Evolutionary conservation across 2,329 filamentous ascomycete species (phyloP).

Genomic region (Colletotrichum costaricense): DNA sequence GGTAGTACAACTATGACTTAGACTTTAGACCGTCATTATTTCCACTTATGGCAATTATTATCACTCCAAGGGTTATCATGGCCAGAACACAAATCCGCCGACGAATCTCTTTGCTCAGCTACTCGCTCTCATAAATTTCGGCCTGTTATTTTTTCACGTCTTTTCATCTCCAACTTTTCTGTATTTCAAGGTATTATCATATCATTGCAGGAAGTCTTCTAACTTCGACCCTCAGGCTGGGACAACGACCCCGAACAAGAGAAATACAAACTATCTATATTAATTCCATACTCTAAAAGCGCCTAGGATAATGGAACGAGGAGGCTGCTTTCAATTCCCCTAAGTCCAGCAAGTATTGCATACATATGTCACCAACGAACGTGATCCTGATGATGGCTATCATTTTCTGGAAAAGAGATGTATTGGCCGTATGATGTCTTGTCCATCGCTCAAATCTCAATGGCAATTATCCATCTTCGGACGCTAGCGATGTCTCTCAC

Average conservation of each 20-base stretch:
- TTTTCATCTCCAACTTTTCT: no score
- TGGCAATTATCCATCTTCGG: not conserved
- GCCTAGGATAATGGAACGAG: not conserved
- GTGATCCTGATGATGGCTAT: not conserved
- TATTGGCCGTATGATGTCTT: not conserved
- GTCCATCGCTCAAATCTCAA: not conserved
- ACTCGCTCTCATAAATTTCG: no score
- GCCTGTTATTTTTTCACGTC: not conserved
- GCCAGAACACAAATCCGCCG: no score
- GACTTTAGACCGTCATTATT: no score
- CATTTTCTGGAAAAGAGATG: not conserved
- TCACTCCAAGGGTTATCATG: no score
- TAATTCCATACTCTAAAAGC: not conserved
- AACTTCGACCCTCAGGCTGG: not conserved
- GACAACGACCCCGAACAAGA: not conserved
- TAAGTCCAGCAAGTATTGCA: not conserved
- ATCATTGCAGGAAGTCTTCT: not conserved
- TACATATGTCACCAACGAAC: not conserved
- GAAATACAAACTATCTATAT: conserved; percentile 1
- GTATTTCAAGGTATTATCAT: not conserved
- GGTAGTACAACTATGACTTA: no score
- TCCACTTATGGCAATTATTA: no score
- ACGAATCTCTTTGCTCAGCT: no score
- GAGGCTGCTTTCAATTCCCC: not conserved
- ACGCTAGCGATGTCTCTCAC: not conserved